Evolutionary conservation across 129 eudicot genomes (phyloP).

Genomic region (Oenanthe sinensis): DNA sequence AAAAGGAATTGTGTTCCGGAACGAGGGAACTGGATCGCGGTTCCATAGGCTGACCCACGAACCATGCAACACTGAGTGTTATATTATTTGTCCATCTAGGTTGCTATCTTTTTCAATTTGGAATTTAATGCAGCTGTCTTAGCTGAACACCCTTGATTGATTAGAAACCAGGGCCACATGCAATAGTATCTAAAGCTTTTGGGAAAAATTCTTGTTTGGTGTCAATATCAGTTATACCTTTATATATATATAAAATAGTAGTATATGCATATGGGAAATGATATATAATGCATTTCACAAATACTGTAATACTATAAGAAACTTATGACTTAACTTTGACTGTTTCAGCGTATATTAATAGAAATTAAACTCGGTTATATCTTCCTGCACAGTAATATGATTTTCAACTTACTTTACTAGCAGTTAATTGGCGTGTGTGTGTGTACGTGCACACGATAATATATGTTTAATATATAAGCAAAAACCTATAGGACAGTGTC

Average conservation of each 20-base stretch:
- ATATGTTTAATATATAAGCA: not conserved
- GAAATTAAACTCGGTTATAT: not conserved
- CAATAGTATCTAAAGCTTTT: slow-evolving; percentile 4
- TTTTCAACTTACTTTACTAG: not conserved
- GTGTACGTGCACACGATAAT: not conserved
- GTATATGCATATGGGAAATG: not conserved
- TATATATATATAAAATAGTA: not conserved
- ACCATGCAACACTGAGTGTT: too few relatives aligned
- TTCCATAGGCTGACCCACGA: too few relatives aligned
- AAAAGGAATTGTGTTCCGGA: too few relatives aligned
- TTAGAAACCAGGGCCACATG: not conserved
- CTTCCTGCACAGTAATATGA: not conserved
- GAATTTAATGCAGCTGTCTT: not conserved
- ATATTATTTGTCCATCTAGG: not conserved
- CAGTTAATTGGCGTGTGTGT: not conserved
- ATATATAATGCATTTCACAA: not conserved
- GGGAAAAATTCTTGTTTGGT: not conserved
- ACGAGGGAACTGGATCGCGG: too few relatives aligned
- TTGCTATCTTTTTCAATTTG: not conserved
- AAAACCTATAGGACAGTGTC: not conserved
- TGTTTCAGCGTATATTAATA: not conserved
- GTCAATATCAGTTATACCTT: slow-evolving; percentile 6
- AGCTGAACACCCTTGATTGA: slow-evolving; percentile 6
- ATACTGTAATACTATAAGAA: not conserved
- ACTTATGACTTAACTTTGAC: not conserved